A percentile compares a stretch with the other conserved stretches of the same genome.
Evolutionary conservation across 495 filamentous ascomycete species (phyloP).

Genomic region (Penicillium desertorum): DNA sequence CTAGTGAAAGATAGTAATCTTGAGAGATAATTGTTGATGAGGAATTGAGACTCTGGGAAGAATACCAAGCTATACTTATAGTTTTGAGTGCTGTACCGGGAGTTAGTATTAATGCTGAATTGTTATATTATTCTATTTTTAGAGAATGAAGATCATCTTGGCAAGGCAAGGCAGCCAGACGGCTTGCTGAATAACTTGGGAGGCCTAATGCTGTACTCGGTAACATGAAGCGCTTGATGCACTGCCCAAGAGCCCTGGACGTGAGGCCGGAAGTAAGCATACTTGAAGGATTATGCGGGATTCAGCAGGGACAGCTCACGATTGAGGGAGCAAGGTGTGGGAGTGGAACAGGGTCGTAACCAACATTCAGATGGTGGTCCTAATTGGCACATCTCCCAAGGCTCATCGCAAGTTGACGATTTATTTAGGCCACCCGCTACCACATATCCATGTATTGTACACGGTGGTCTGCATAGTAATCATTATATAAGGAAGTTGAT

Average conservation of each 20-base stretch:
- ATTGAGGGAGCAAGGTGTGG: constrained; percentile 9
- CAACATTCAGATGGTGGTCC: not conserved
- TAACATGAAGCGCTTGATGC: not conserved
- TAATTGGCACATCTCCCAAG: constrained; percentile 7
- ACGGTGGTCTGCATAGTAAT: not conserved
- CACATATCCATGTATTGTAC: too few relatives aligned
- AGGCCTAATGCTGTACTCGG: constrained; percentile 8
- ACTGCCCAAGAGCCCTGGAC: not conserved
- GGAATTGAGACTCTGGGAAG: constrained; percentile 1
- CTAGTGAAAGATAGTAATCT: not conserved
- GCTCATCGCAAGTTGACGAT: not conserved
- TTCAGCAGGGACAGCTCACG: not conserved
- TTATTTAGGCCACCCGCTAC: not conserved
- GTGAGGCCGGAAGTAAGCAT: constrained; percentile 7
- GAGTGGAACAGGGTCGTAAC: constrained; percentile 6
- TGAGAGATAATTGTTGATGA: constrained; percentile 3
- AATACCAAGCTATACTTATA: not conserved
- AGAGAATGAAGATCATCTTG: constrained; percentile 17
- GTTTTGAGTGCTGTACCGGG: not conserved
- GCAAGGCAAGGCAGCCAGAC: constrained; percentile 7
- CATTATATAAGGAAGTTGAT: not conserved
- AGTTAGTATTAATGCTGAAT: not conserved
- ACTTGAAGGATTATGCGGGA: constrained; percentile 10
- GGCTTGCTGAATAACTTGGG: constrained; percentile 1
- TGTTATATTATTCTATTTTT: not conserved